A percentile compares a stretch with the other conserved stretches of the same genome.
These are phyloP conservation scores for Aeschynomene evenia DNA, from an alignment of 306 rosid genomes.

Conservation along the genomic window DNA sequence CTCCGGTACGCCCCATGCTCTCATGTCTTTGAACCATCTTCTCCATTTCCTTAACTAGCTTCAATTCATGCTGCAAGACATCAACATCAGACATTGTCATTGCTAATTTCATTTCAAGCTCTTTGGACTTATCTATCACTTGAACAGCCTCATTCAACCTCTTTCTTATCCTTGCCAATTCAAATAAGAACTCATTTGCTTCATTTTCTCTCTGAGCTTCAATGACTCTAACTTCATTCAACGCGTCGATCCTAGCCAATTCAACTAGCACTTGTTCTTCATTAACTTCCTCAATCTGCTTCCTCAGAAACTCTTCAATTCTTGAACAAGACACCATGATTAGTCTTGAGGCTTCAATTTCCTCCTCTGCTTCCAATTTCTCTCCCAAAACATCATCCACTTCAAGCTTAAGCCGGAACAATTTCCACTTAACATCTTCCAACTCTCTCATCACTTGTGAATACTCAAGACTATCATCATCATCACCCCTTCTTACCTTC, in stretches of 20 bases:
- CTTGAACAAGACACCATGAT: constrained; percentile 35
- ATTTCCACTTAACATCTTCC: constrained; percentile 60
- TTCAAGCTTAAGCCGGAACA: constrained; percentile 72
- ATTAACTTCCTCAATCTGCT: constrained; percentile 67
- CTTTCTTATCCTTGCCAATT: constrained; percentile 46
- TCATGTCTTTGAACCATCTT: constrained; percentile 41
- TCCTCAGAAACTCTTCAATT: constrained; percentile 46
- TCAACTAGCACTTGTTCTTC: constrained; percentile 86
- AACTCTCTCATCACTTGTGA: constrained; percentile 61
- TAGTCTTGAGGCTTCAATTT: constrained; percentile 40
- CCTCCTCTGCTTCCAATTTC: constrained; percentile 54
- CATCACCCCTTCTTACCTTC: constrained; percentile 32
- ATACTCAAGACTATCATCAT: constrained; percentile 39
- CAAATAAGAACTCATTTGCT: constrained; percentile 40
- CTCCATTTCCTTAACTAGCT: constrained; percentile 48
- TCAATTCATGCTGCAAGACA: constrained; percentile 59
- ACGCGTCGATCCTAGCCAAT: constrained; percentile 83
- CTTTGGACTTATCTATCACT: constrained; percentile 59
- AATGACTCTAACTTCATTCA: constrained; percentile 58
- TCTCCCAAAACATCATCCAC: constrained; percentile 60
- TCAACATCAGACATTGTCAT: constrained; percentile 64
- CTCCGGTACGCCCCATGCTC: constrained; percentile 27
- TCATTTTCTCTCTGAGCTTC: constrained; percentile 55
- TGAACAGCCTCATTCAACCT: constrained; percentile 43
- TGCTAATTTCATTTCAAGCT: constrained; percentile 61